Evolutionary conservation across 2,329 filamentous ascomycete genomes (phyloP), one percentile per base, ranked within the genome.

Genomic region (Cyanodermella asteris): DNA sequence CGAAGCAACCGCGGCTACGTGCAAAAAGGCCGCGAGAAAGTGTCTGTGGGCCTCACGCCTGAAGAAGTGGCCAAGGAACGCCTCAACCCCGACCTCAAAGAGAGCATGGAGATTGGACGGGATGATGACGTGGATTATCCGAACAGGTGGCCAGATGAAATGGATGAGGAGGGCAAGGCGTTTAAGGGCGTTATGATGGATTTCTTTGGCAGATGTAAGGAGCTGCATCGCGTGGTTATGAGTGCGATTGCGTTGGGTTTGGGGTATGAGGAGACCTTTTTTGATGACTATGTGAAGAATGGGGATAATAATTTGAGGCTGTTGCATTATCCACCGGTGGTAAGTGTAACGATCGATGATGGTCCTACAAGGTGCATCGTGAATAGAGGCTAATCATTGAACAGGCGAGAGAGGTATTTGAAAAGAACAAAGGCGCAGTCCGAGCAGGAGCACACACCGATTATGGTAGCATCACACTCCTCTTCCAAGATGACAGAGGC

Each of bases 231-330:
- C 15, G 56, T 81, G 34, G 63, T 91, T 12, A 90, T 91, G 78
- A 58, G 72, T 4, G 76, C 78, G 6, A 77, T 91, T 33, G 78
- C 77, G 1, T 51, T 84, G n/a, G 80, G 74, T 0, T 68, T 91
- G 64, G 71, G 62, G 0, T 53, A 87, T 10, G 61, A 69, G 0
- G 61, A 71, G 38, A 39, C 38, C 4, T 90, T 72, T 57, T 93
- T 93, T 39, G 78, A 91, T 38, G 38, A 44, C 4, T 90, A 64
- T 41, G 71, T 78, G 1, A 64, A 73, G 36, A 63, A 53, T 2
- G 69, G 68, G 2, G 70, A 76, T 41, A 76, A 78, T 39, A 76
- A 58, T 2, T 51, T 84, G 34, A 61, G 77, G 5, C 50, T 87
- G 32, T 55, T 87, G 36, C 76, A 84, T 44, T 87, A 87, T 41